Evolutionary conservation across 495 filamentous ascomycete species (phyloP).

Genomic region (Neurospora sublineolata): DNA sequence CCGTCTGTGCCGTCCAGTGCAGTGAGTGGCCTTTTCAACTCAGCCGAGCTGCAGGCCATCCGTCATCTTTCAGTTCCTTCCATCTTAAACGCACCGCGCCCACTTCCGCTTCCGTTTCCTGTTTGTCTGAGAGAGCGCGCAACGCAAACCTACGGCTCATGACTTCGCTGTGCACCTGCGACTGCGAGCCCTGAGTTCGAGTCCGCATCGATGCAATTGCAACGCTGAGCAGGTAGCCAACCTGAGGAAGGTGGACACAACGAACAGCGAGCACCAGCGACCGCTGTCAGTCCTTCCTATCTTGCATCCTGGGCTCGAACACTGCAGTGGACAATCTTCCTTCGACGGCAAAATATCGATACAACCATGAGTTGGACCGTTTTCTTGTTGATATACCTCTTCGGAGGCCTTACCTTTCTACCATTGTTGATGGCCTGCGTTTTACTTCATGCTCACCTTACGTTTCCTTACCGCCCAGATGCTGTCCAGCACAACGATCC

Average conservation of each 20-base stretch:
- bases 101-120: neutral
- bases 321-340: neutral
- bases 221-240: conserved; percentile 20
- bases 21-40: neutral
- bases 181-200: neutral
- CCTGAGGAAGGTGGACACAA: neutral
- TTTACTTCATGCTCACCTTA: conserved; percentile 57
- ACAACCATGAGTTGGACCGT: conserved; percentile 56
- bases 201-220: conserved; percentile 17
- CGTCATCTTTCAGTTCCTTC: neutral
- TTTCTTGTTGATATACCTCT: conserved; percentile 65
- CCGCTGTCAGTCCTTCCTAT: neutral
- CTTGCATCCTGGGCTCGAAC: neutral
- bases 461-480: conserved; percentile 44
- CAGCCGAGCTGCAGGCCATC: neutral
- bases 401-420: conserved; percentile 86
- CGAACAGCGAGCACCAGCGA: neutral
- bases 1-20: neutral
- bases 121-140: neutral
- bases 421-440: conserved; percentile 58
- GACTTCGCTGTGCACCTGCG: neutral
- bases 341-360: neutral
- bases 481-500: conserved; percentile 12
- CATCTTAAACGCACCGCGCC: neutral
- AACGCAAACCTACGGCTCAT: neutral